Evolutionary conservation across 805 yeast genomes (phyloP).

Genomic region (Priceomyces melissophilus): DNA sequence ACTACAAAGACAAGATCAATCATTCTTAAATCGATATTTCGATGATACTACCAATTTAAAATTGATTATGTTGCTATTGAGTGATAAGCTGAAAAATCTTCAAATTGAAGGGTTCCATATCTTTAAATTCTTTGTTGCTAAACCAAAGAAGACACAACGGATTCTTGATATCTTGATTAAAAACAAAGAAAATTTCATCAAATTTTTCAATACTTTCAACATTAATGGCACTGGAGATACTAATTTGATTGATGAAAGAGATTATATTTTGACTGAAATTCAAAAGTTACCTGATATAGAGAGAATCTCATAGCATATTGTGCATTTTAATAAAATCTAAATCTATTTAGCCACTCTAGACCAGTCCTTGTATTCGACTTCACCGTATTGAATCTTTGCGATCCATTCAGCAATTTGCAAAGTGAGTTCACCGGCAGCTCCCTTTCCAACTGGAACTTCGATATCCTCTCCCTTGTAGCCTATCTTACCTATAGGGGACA

Average conservation of each 20-base stretch:
- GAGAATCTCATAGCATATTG: constrained; percentile 12
- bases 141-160: constrained; percentile 82
- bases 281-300: constrained; percentile 64
- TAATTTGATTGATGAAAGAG: constrained; percentile 72
- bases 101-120: constrained; percentile 90
- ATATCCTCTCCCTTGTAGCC: constrained; percentile 76
- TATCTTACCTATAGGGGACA: constrained; percentile 86
- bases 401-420: constrained; percentile 81
- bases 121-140: constrained; percentile 93
- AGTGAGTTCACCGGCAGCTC: constrained; percentile 82
- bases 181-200: constrained; percentile 73
- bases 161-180: constrained; percentile 78
- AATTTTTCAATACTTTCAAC: constrained; percentile 64
- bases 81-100: constrained; percentile 85
- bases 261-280: constrained; percentile 73
- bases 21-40: constrained; percentile 72
- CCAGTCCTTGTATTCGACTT: constrained; percentile 59
- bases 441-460: constrained; percentile 73
- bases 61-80: constrained; percentile 76
- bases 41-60: constrained; percentile 80
- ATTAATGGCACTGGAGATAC: constrained; percentile 61
- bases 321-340: background rate
- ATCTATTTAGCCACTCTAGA: constrained; percentile 33
- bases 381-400: constrained; percentile 86
- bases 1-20: constrained; percentile 65